A percentile compares a stretch with the other conserved stretches of the same genome.
These are phyloP conservation scores for Linderina pennispora DNA, from an alignment of 192 early-diverging fungal species.

Conservation along the genomic window DNA sequence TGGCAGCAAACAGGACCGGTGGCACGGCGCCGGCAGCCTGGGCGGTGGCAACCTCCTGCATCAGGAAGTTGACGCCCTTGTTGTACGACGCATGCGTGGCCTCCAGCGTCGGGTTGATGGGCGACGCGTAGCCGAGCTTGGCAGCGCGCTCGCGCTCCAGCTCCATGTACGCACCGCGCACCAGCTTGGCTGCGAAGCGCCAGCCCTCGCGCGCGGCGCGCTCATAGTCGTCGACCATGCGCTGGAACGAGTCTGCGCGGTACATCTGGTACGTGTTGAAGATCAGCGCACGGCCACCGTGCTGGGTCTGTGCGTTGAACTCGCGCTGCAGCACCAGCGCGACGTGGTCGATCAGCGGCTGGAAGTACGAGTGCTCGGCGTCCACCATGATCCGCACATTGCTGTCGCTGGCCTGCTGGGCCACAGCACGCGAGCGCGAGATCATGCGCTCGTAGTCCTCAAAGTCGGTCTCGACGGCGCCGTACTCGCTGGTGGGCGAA, in stretches of 20 bases:
- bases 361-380: conserved; percentile 92
- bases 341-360: conserved; percentile 84
- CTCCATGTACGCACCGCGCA: conserved; percentile 83
- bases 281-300: conserved; percentile 52
- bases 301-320: conserved; percentile 53
- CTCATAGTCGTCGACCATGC: conserved; percentile 61
- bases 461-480: conserved; percentile 53
- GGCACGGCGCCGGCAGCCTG: conserved; percentile 18
- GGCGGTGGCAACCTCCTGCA: conserved; percentile 51
- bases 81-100: conserved; percentile 84
- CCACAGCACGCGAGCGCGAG: conserved; percentile 63
- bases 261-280: conserved; percentile 99
- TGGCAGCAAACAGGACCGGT: conserved; percentile 79
- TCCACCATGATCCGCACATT: conserved; percentile 84
- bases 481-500: conserved; percentile 19
- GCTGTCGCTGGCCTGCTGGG: conserved; percentile 52
- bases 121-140: conserved; percentile 62
- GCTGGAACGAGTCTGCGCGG: conserved; percentile 56
- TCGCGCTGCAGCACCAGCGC: conserved; percentile 61
- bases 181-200: conserved; percentile 79
- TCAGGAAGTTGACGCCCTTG: conserved; percentile 62
- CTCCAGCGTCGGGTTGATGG: conserved; percentile 72
- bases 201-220: conserved; percentile 65
- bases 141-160: conserved; percentile 65
- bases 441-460: conserved; percentile 65